phyloP scores from a whole-genome alignment of 306 rosid species.

The Corylus americana region DNA sequence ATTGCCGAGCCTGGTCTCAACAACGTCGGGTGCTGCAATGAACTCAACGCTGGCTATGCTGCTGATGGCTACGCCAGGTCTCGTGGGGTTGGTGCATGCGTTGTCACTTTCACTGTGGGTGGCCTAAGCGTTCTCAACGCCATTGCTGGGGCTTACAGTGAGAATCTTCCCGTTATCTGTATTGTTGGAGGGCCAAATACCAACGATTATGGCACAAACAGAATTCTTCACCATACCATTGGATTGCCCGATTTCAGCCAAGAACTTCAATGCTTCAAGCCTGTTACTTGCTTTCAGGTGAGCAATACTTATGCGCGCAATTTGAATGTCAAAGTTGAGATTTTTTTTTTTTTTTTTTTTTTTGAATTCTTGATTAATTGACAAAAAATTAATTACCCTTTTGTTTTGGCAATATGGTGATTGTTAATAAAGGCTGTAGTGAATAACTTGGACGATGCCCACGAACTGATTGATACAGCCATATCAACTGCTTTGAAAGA shows the following conservation, averaged over 20 bases:
- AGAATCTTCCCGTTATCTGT: constrained; percentile 50
- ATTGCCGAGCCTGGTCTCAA: constrained; percentile 47
- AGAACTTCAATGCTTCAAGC: constrained; percentile 50
- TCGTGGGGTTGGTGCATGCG: constrained; percentile 49
- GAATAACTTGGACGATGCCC: constrained; percentile 34
- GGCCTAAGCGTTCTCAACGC: constrained; percentile 53
- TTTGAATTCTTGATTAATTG: background rate
- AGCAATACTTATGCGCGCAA: too few relatives aligned
- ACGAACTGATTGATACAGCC: too few relatives aligned
- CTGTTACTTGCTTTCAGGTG: constrained; percentile 54
- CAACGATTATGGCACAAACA: constrained; percentile 46
- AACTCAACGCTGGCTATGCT: constrained; percentile 57
- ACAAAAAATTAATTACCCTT: background rate
- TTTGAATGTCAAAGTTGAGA: background rate
- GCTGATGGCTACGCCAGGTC: constrained; percentile 45
- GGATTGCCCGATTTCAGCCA: constrained; percentile 51
- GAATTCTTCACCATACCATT: constrained; percentile 56
- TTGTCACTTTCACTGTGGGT: constrained; percentile 52
- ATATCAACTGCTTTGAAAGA: too few relatives aligned
- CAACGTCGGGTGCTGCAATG: constrained; percentile 52
- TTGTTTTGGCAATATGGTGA: background rate
- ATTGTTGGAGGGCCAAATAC: constrained; percentile 53
- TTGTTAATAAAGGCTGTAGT: constrained; percentile 41
- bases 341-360: background rate
- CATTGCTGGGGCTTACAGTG: constrained; percentile 59